A percentile compares a stretch with the other conserved stretches of the same genome.
Evolutionary conservation across 1,284 basidiomycete genomes (phyloP).

Genomic region (Cryptococcus hybrid): DNA sequence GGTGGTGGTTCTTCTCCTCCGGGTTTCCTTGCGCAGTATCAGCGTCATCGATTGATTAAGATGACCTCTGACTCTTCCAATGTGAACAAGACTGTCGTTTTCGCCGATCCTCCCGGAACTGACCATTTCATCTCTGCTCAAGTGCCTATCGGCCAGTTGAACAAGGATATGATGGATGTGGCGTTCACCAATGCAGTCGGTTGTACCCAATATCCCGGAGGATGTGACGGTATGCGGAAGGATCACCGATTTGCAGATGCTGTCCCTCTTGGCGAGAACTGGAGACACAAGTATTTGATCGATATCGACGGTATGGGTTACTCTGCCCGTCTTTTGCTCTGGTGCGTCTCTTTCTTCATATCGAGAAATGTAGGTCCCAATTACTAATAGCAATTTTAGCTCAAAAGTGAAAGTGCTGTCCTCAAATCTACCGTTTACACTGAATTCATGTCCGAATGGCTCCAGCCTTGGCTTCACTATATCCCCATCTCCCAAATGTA

Average conservation of each 20-base stretch:
- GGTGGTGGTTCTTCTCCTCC: constrained; percentile 85
- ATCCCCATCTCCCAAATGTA: constrained; percentile 85
- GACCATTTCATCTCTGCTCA: constrained; percentile 59
- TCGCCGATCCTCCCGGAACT: constrained; percentile 66
- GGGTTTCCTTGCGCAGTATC: constrained; percentile 78
- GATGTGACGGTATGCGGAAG: constrained; percentile 65
- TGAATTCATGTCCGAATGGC: constrained; percentile 72
- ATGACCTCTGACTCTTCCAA: constrained; percentile 66
- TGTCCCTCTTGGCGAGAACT: constrained; percentile 78
- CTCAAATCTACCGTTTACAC: constrained; percentile 85
- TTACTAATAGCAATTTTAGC: constrained; percentile 19
- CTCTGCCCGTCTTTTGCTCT: constrained; percentile 83
- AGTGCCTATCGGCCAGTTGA: constrained; percentile 64
- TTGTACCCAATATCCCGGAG: constrained; percentile 70
- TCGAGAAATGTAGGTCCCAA: neutral
- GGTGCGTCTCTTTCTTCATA: constrained; percentile 53
- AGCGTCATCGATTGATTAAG: constrained; percentile 80
- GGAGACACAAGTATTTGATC: constrained; percentile 88
- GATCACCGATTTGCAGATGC: constrained; percentile 73
- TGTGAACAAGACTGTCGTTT: constrained; percentile 67
- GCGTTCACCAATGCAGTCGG: constrained; percentile 80
- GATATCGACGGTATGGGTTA: constrained; percentile 96
- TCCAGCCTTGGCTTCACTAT: constrained; percentile 72
- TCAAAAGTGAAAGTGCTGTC: constrained; percentile 70
- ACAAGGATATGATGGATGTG: constrained; percentile 79